Percentiles rank a stretch among this genome's conserved stretches.
Conservation (phyloP, 768 basidiomycete species). For the Boletus rubroflammeus region DNA sequence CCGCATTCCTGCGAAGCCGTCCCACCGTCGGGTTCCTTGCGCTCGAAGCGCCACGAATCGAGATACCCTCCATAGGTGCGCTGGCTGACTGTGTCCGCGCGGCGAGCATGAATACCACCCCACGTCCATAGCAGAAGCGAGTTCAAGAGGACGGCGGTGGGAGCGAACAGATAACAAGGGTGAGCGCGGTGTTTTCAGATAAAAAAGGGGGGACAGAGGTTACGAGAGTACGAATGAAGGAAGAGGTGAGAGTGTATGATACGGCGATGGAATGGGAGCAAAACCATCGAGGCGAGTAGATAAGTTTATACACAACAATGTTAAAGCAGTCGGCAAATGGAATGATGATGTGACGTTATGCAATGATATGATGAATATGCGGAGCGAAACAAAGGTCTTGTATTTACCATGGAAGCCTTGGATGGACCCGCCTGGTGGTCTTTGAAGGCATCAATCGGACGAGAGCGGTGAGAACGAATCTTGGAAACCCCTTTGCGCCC, state of each 20-base stretch:
- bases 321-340: conserved; percentile 9
- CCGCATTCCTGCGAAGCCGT: conserved; percentile 59
- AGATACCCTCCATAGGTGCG: conserved; percentile 47
- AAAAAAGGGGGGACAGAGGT: background rate
- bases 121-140: conserved; percentile 19
- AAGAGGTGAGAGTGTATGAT: conserved; percentile 4
- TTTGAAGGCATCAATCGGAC: conserved; percentile 57
- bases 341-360: conserved; percentile 21
- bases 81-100: conserved; percentile 35
- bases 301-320: conserved; percentile 18
- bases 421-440: conserved; percentile 43
- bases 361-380: conserved; percentile 27
- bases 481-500: conserved; percentile 69
- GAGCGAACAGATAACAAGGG: conserved; percentile 32
- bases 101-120: conserved; percentile 35
- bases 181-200: conserved; percentile 36
- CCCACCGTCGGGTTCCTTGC: conserved; percentile 41
- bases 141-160: conserved; percentile 23
- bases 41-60: conserved; percentile 65
- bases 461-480: conserved; percentile 55
- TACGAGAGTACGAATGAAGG: conserved; percentile 10
- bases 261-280: conserved; percentile 9
- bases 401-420: conserved; percentile 68
- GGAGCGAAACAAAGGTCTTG: conserved; percentile 33
- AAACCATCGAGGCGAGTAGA: conserved; percentile 15